A percentile compares a stretch with the other conserved stretches of the same genome.
phyloP scores from a whole-genome alignment of 2,329 filamentous ascomycete genomes.

The Hirsutella thompsonii region DNA sequence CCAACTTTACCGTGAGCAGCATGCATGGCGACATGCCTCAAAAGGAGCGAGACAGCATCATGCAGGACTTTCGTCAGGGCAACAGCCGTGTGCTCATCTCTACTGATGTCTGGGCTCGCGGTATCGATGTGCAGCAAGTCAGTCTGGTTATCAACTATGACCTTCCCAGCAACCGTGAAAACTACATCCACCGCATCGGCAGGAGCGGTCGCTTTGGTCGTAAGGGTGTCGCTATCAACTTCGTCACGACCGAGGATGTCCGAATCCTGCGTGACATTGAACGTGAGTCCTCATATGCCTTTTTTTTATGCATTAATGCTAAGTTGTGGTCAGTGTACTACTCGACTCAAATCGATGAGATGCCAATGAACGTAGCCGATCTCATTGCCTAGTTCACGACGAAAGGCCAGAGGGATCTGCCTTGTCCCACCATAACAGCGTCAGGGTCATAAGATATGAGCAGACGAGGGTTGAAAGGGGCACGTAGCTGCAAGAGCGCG shows the following conservation, averaged over 20 bases:
- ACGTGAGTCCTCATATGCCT: slow-evolving; percentile 39
- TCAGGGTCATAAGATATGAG: not conserved
- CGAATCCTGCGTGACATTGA: slow-evolving; percentile 96
- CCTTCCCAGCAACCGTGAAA: slow-evolving; percentile 94
- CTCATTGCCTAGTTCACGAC: slow-evolving; percentile 43
- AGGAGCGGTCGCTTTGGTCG: slow-evolving; percentile 89
- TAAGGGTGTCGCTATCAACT: slow-evolving; percentile 99
- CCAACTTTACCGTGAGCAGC: slow-evolving; percentile 94
- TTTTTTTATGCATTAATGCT: slow-evolving; percentile 11
- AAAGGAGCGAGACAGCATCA: slow-evolving; percentile 95
- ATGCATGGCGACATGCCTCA: slow-evolving; percentile 99
- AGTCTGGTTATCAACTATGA: slow-evolving; percentile 99
- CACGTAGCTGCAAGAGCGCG: not conserved
- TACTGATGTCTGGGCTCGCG: slow-evolving; percentile 94
- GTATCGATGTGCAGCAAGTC: slow-evolving; percentile 98
- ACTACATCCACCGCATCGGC: slow-evolving; percentile 98
- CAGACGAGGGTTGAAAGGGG: not conserved
- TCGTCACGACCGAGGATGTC: slow-evolving; percentile 95
- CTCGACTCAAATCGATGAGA: slow-evolving; percentile 94
- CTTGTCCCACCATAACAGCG: no score
- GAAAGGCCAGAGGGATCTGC: no score
- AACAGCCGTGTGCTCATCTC: slow-evolving; percentile 94
- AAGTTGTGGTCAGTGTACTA: slow-evolving; percentile 58
- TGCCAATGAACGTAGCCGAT: slow-evolving; percentile 87
- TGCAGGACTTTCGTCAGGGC: slow-evolving; percentile 96